Evolutionary conservation across 2,329 filamentous ascomycete species (phyloP).

Genomic region (Myriangium duriaei): DNA sequence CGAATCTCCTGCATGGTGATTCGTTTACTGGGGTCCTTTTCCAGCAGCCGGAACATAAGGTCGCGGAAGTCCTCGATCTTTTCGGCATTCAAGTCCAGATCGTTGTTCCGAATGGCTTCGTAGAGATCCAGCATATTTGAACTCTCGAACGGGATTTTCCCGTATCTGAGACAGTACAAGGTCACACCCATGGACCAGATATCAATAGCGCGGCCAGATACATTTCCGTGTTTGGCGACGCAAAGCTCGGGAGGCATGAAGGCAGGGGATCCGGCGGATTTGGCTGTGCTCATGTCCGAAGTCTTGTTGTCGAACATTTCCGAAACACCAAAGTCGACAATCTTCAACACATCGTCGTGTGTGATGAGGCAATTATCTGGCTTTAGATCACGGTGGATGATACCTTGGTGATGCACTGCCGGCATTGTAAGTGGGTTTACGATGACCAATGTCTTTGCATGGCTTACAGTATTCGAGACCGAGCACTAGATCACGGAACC

Average conservation of each 20-base stretch:
- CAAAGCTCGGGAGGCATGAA: conserved; percentile 92
- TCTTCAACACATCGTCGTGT: conserved; percentile 83
- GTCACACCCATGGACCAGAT: conserved; percentile 99
- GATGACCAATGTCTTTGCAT: neutral
- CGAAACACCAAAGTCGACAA: conserved; percentile 97
- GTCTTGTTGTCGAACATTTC: conserved; percentile 96
- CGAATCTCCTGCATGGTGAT: conserved; percentile 74
- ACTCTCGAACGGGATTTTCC: conserved; percentile 73
- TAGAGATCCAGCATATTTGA: conserved; percentile 74
- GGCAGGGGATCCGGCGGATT: conserved; percentile 86
- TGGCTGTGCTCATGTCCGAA: conserved; percentile 76
- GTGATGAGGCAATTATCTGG: conserved; percentile 90
- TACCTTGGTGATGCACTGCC: conserved; percentile 78
- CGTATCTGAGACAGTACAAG: conserved; percentile 83
- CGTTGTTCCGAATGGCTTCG: conserved; percentile 67
- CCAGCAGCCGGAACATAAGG: conserved; percentile 59
- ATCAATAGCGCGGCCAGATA: conserved; percentile 81
- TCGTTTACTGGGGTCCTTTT: conserved; percentile 73
- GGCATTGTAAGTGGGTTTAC: conserved; percentile 3
- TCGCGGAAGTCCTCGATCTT: conserved; percentile 59
- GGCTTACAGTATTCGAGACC: conserved; percentile 81
- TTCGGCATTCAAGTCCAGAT: conserved; percentile 48
- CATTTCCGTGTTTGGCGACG: conserved; percentile 69
- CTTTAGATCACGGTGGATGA: conserved; percentile 95
- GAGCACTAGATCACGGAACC: conserved; percentile 89